Base-by-base conservation (phyloP, 352 stramenopile genomes). In the Aphanomyces astaci region DNA sequence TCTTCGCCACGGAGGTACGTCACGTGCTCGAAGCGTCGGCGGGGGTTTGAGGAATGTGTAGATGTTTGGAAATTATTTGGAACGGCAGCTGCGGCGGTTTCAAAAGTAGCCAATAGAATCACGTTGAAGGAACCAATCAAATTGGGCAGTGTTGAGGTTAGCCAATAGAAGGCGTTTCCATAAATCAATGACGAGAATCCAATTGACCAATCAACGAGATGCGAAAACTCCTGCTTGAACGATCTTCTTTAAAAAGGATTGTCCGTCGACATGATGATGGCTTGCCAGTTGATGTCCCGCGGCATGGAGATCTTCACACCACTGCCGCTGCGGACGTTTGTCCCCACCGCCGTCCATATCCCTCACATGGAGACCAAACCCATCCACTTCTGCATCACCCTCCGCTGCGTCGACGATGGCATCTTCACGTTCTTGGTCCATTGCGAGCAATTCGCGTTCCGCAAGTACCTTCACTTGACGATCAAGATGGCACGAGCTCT, bases 1-100 rank as follows among this genome's bases (percentile, higher is more conserved):
- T 76, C 31, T 92, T 92, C 49, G 78, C 87, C 51, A 86, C 84
- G 2, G 66, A 89, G 78, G 83, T 92, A 59, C 31, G 36, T 15
- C 36, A 7, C 36, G 7, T 15, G 7, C 36, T 43, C 15, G 36
- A 43, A n/a, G n/a, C n/a, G n/a, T 43, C 36, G 36, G 7, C 7
- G 36, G 7, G 7, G 36, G 36, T 15, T 43, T 43, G 7, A 43
- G 7, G 36, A 43, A 7, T 15, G 15, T 43, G 36, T 43, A 43
- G 36, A 43, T 43, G 36, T 43, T 43, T 43, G 36, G 7, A 7
- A 43, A 43, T 15, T 43, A 43, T 15, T 43, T 43, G 36, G 15
- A 43, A 15, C 36, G 36, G 36, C 36, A 43, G 36, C 15, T 43
- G 36, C 36, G 36, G 15, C 36, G 36, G 36, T 43, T 43, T 43